Evolutionary conservation across 2,329 filamentous ascomycete genomes (phyloP).

Genomic region (Didymella segeticola): DNA sequence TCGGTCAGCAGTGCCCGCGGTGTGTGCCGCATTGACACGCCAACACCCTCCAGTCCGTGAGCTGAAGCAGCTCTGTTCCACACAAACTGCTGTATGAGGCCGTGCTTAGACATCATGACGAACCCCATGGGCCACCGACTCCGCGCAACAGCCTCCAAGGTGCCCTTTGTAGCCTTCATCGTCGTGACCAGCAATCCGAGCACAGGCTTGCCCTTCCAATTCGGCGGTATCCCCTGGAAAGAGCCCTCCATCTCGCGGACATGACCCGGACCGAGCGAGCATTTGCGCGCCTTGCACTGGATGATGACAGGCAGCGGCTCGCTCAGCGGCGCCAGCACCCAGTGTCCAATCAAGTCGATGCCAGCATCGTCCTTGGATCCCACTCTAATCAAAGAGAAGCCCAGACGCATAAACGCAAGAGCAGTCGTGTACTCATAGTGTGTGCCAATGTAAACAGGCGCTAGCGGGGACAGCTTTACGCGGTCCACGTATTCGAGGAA

Average conservation of each 20-base stretch:
- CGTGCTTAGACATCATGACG: constrained; percentile 65
- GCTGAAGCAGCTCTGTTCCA: constrained; percentile 73
- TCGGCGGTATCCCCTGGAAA: constrained; percentile 73
- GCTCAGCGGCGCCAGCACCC: constrained; percentile 58
- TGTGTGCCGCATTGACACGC: constrained; percentile 44
- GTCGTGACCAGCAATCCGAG: constrained; percentile 75
- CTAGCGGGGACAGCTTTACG: constrained; percentile 60
- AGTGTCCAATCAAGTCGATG: constrained; percentile 76
- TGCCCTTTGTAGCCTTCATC: constrained; percentile 76
- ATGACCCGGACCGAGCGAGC: constrained; percentile 60
- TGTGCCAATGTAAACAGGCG: constrained; percentile 73
- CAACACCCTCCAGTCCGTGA: constrained; percentile 65
- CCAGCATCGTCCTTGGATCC: constrained; percentile 73
- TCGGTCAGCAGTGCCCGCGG: constrained; percentile 23
- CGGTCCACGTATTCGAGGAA: constrained; percentile 70
- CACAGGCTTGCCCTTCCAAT: constrained; percentile 70
- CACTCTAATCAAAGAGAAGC: constrained; percentile 69
- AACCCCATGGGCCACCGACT: constrained; percentile 76
- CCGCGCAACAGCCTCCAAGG: constrained; percentile 72
- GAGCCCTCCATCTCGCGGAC: constrained; percentile 82
- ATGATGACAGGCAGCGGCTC: constrained; percentile 55
- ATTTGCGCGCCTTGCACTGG: constrained; percentile 73
- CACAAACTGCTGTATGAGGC: constrained; percentile 69
- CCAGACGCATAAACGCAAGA: constrained; percentile 62
- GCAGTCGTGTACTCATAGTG: constrained; percentile 77